Evolutionary conservation across 495 filamentous ascomycete genomes (phyloP).

Genomic region (Lasiosphaeris hirsuta): DNA sequence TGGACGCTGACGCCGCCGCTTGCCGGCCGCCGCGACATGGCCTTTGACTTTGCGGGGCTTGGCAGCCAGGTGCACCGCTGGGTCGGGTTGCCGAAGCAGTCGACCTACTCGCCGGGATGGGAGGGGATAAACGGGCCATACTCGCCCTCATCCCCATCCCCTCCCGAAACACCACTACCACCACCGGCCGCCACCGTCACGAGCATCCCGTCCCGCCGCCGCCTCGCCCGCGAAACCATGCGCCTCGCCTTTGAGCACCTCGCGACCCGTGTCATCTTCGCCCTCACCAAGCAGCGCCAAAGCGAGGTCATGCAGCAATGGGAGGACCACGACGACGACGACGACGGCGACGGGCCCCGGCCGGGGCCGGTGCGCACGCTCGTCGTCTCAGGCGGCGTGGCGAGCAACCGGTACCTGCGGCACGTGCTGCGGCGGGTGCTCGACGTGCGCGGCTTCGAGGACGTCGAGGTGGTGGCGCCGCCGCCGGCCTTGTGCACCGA

Average conservation of each 20-base stretch:
- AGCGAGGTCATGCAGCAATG: background rate
- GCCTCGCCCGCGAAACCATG: conserved; percentile 69
- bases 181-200: conserved; percentile 25
- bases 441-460: conserved; percentile 56
- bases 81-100: too few relatives aligned
- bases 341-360: conserved; percentile 5
- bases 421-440: conserved; percentile 62
- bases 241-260: conserved; percentile 86
- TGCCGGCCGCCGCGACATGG: conserved; percentile 21
- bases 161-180: conserved; percentile 11
- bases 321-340: background rate
- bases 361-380: conserved; percentile 49
- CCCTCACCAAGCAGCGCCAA: conserved; percentile 39
- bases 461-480: conserved; percentile 67
- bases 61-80: conserved; percentile 25
- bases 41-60: conserved; percentile 40
- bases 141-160: too few relatives aligned
- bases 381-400: conserved; percentile 87
- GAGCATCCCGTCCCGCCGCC: conserved; percentile 50
- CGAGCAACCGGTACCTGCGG: conserved; percentile 73
- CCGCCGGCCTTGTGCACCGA: conserved; percentile 79
- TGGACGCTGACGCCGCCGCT: conserved; percentile 39
- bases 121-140: too few relatives aligned
- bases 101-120: too few relatives aligned
- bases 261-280: conserved; percentile 65